Evolutionary conservation across 805 yeast genomes (phyloP).

Genomic region (Hanseniaspora hatyaiensis): DNA sequence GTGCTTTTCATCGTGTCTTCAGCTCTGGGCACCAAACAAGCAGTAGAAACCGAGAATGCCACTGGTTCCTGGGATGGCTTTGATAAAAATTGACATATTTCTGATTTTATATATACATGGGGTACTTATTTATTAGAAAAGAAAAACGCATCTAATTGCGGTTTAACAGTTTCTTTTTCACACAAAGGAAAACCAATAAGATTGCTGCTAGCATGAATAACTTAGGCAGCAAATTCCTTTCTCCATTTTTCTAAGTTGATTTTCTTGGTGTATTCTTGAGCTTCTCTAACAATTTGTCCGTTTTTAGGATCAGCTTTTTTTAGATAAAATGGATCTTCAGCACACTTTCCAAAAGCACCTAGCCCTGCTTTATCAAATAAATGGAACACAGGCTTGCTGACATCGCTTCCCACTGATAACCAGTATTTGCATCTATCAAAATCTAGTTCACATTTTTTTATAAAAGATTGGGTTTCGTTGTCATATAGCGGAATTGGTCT

Average conservation of each 20-base stretch:
- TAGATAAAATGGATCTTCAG: background rate
- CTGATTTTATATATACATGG: too few relatives aligned
- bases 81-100: too few relatives aligned
- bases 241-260: slow-evolving; percentile 13
- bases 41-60: too few relatives aligned
- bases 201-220: too few relatives aligned
- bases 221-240: slow-evolving; percentile 11
- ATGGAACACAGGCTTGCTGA: slow-evolving; percentile 67
- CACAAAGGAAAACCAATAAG: too few relatives aligned
- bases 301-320: slow-evolving; percentile 13
- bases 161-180: too few relatives aligned
- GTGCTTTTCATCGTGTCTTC: too few relatives aligned
- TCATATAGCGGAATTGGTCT: slow-evolving; percentile 69
- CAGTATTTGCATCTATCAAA: slow-evolving; percentile 86
- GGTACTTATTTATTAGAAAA: too few relatives aligned
- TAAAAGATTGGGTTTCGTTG: slow-evolving; percentile 41
- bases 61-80: too few relatives aligned
- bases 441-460: slow-evolving; percentile 52
- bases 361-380: slow-evolving; percentile 70
- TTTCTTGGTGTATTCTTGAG: slow-evolving; percentile 5
- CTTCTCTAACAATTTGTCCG: slow-evolving; percentile 12
- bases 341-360: slow-evolving; percentile 22
- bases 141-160: too few relatives aligned
- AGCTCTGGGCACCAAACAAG: too few relatives aligned
- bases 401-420: slow-evolving; percentile 96